Conservation (phyloP, 1,284 basidiomycete species). For the Ganoderma boninense region DNA sequence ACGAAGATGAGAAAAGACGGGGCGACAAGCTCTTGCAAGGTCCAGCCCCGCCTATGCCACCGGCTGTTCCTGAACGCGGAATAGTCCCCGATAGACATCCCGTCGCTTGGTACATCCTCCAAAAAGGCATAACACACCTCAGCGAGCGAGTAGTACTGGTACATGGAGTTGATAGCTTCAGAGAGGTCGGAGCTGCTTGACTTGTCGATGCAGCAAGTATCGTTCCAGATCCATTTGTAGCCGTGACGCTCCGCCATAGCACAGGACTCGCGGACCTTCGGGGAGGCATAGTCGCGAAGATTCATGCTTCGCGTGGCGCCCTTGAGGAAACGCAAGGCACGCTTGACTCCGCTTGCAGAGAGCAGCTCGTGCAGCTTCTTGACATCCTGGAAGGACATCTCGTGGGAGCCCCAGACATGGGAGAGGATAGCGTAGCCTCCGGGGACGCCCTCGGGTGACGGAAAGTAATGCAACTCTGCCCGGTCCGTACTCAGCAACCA, state of each 20-base stretch:
- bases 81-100: neutral
- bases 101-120: constrained; percentile 4
- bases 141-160: constrained; percentile 11
- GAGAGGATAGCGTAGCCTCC: constrained; percentile 7
- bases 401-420: neutral
- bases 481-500: constrained; percentile 4
- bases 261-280: constrained; percentile 5
- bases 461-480: neutral
- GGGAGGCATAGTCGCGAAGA: neutral
- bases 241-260: constrained; percentile 3
- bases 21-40: constrained; percentile 22
- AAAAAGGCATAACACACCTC: constrained; percentile 16
- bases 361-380: neutral
- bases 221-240: constrained; percentile 15
- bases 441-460: neutral
- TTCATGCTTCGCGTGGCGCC: neutral
- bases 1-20: constrained; percentile 15
- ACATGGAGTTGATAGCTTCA: constrained; percentile 23
- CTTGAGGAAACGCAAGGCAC: neutral
- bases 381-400: neutral
- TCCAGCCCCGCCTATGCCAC: constrained; percentile 20
- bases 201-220: constrained; percentile 21
- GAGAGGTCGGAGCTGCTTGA: constrained; percentile 18
- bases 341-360: neutral
- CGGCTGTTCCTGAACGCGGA: constrained; percentile 13